phyloP scores from a whole-genome alignment of 2,329 filamentous ascomycete genomes.

The Tolypocladium pustulatum region DNA sequence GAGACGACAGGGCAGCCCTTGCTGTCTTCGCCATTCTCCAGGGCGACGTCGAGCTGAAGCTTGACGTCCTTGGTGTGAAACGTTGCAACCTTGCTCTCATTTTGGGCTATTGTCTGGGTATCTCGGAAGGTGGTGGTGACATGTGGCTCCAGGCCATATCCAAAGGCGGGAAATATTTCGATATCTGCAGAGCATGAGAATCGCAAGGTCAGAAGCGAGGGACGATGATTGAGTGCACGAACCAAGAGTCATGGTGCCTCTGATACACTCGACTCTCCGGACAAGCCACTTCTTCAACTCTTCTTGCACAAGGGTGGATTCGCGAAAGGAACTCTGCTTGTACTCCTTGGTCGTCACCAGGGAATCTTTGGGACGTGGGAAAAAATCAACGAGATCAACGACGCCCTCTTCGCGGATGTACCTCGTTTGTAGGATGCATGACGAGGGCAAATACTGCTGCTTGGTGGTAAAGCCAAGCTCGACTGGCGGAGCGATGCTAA shows the following conservation, averaged over 20 bases:
- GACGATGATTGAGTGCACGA: neutral
- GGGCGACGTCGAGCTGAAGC: constrained; percentile 57
- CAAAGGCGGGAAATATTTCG: constrained; percentile 63
- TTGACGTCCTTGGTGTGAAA: constrained; percentile 50
- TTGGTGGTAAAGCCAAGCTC: constrained; percentile 54
- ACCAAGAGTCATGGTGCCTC: constrained; percentile 54
- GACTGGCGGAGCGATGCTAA: constrained; percentile 50
- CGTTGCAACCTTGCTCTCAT: constrained; percentile 47
- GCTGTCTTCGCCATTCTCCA: constrained; percentile 41
- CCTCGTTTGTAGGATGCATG: constrained; percentile 67
- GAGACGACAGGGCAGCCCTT: constrained; percentile 37
- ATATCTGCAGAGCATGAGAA: constrained; percentile 32
- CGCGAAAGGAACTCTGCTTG: constrained; percentile 41
- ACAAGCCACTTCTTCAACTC: constrained; percentile 63
- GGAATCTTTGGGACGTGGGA: constrained; percentile 56
- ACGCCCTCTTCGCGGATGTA: constrained; percentile 69
- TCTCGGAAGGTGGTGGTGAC: constrained; percentile 43
- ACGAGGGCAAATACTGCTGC: constrained; percentile 66
- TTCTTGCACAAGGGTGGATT: constrained; percentile 42
- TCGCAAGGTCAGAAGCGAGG: neutral
- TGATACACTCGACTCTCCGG: constrained; percentile 61
- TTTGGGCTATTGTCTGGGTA: constrained; percentile 24
- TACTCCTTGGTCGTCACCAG: constrained; percentile 36
- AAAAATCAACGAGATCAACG: constrained; percentile 64
- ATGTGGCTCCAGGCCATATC: constrained; percentile 56